A percentile compares a stretch with the other conserved stretches of the same genome.
phyloP scores from a whole-genome alignment of 139 green algal genomes.

The Tetradesmus lagerheimii region DNA sequence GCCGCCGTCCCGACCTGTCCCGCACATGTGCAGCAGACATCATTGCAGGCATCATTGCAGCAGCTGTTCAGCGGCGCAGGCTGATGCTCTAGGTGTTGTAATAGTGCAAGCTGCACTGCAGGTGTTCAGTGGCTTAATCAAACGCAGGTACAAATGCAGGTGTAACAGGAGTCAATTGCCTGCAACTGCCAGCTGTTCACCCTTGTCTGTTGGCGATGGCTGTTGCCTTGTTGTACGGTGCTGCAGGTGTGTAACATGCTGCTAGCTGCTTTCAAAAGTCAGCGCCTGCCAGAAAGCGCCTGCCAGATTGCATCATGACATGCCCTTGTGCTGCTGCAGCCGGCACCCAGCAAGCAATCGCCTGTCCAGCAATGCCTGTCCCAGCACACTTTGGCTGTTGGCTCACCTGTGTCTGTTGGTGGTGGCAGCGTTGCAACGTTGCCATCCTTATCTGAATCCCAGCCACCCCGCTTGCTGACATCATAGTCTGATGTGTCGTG shows the following conservation, averaged over 20 bases:
- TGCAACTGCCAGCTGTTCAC: no score
- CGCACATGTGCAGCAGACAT: not conserved
- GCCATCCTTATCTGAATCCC: constrained; percentile 42
- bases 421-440: constrained; percentile 21
- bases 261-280: not conserved
- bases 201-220: no score
- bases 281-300: no score
- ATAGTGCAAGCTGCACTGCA: no score
- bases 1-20: constrained; percentile 41
- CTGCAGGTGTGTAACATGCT: no score
- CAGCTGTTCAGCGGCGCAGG: no score
- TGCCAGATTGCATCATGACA: not conserved
- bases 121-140: no score
- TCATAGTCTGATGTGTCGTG: constrained; percentile 24
- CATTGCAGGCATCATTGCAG: not conserved
- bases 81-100: no score
- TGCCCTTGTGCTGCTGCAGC: not conserved
- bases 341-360: not conserved
- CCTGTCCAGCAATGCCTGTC: no score
- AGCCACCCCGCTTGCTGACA: constrained; percentile 38
- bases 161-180: no score
- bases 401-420: constrained; percentile 15
- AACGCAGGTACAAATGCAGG: no score
- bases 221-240: no score
- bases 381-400: not conserved